These are phyloP conservation scores for Sicyos edulis DNA, from an alignment of 306 rosid species.

Conservation along the genomic window DNA sequence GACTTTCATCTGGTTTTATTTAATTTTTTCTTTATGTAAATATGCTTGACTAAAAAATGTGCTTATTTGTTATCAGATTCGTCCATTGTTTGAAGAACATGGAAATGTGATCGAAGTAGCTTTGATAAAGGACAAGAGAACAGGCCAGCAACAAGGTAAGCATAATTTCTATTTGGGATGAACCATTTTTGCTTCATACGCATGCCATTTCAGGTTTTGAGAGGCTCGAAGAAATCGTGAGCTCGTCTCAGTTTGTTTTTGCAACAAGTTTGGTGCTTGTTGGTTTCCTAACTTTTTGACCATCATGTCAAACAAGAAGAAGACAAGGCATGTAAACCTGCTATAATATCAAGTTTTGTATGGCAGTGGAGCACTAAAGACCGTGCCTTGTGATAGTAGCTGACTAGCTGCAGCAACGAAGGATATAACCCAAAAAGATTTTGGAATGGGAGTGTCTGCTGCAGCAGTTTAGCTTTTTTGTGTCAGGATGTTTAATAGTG, in stretches of 20 bases:
- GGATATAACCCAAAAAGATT: constrained; percentile 42
- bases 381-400: constrained; percentile 60
- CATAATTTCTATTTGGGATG: constrained; percentile 27
- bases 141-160: constrained; percentile 96
- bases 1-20: neutral
- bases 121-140: constrained; percentile 75
- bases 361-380: constrained; percentile 68
- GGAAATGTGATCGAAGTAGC: constrained; percentile 96
- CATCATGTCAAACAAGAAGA: constrained; percentile 56
- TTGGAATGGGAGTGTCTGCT: constrained; percentile 53
- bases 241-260: constrained; percentile 83
- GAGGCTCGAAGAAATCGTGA: constrained; percentile 72
- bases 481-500: constrained; percentile 40
- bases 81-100: constrained; percentile 85
- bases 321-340: constrained; percentile 50
- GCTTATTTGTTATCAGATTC: constrained; percentile 43
- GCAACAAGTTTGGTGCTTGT: constrained; percentile 76
- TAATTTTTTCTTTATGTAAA: neutral
- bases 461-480: constrained; percentile 43
- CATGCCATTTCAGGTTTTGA: constrained; percentile 73
- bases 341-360: constrained; percentile 50
- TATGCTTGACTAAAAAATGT: neutral
- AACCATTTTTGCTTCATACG: constrained; percentile 37
- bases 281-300: constrained; percentile 53
- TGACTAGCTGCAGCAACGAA: constrained; percentile 53